Evolutionary conservation across 345 rosid species (phyloP), one percentile per base, ranked within the genome.

Genomic region (Moricandia moricandioides): DNA sequence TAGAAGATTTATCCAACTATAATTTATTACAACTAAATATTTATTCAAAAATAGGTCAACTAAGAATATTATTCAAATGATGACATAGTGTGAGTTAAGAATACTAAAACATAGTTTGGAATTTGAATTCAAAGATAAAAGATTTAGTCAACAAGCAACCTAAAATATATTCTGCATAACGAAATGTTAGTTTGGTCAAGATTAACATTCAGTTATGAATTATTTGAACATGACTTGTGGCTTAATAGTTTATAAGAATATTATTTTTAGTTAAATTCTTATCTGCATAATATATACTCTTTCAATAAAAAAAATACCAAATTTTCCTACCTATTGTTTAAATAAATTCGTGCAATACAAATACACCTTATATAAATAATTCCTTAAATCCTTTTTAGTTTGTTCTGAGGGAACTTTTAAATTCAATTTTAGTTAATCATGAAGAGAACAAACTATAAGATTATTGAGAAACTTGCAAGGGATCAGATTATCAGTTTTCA

Each of bases 71-170:
- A 68, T 75, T 68, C 33, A 68, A 61, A 27, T 61, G 62, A 8
- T 60, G 54, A 24, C 21, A 56, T 5, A 29, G 16, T n/a, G 52
- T n/a, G 13, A 45, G 17, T n/a, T 16, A 45, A 45, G 17, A n/a
- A 45, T 45, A 45, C 52, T 45, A 45, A 45, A 16, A 45, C 52
- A 56, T 6, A 29, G 24, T 30, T 40, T 21, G 24, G 1, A 21
- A 21, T 21, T 21, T 69, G 79, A 70, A 76, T 67, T 69, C 79
- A 68, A 60, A 61, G 73, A 51, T 61, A 60, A 6, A 51, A 63
- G 51, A 16, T 61, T 21, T 76, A 65, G 79, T 76, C 79, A 69
- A 76, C 65, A 54, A 76, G 73, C 73, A 67, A 68, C 62, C 73
- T 60, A 34, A 60, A 60, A 75, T 27, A 11, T 60, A 67, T 51